phyloP scores from a whole-genome alignment of 73 alveolate species.

The Paramecium sexaurelia region DNA sequence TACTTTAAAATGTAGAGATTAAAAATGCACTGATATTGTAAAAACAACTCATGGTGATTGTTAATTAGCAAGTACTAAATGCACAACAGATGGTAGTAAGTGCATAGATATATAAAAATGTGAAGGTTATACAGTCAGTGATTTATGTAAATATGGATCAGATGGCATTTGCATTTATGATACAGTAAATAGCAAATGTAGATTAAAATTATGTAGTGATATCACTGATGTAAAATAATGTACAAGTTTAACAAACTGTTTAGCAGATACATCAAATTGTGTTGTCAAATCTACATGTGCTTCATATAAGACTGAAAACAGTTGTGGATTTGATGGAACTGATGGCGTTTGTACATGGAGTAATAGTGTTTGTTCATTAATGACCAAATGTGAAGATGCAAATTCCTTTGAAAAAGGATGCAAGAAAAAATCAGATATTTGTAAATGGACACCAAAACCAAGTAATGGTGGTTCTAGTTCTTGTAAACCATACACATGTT shows the following conservation, averaged over 20 bases:
- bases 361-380: not conserved
- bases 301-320: not conserved
- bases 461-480: conserved; percentile 42
- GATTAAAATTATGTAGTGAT: conserved; percentile 37
- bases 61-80: not conserved
- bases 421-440: not conserved
- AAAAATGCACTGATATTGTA: conserved; percentile 1
- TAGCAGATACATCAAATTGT: not conserved
- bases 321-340: conserved; percentile 36
- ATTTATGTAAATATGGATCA: not conserved
- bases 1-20: conserved; percentile 27
- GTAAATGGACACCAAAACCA: conserved; percentile 59
- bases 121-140: not conserved
- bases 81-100: not conserved
- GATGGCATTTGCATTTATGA: conserved; percentile 37
- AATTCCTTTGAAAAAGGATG: conserved; percentile 12
- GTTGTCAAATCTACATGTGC: not conserved
- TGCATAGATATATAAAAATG: not conserved
- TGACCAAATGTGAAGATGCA: conserved; percentile 46
- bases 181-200: not conserved
- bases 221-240: conserved; percentile 14
- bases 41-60: conserved; percentile 1
- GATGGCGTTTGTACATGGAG: conserved; percentile 50
- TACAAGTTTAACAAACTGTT: not conserved
- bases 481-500: conserved; percentile 18